Conservation (phyloP, 225 moss, liverwort and hornwort species). For the Straminergon stramineum region DNA sequence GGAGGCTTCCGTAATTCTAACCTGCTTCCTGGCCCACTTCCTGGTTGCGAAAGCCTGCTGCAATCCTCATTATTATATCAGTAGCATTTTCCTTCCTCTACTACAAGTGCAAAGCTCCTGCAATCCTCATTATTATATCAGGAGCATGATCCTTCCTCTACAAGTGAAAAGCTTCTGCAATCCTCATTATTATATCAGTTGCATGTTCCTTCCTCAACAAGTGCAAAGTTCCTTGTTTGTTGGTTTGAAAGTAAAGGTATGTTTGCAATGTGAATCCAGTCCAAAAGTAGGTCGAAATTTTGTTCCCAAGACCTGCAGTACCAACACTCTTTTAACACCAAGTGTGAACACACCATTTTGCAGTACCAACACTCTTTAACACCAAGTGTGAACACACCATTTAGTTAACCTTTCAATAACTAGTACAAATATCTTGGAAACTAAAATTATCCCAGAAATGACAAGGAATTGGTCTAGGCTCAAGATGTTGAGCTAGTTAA, state of each 20-base stretch:
- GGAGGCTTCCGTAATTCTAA: not conserved
- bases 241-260: not conserved
- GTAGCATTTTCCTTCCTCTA: not conserved
- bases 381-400: too few relatives aligned
- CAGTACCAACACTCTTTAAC: too few relatives aligned
- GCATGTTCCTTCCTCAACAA: not conserved
- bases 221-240: not conserved
- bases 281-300: too few relatives aligned
- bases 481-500: not conserved
- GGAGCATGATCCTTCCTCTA: not conserved
- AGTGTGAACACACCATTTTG: too few relatives aligned
- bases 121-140: not conserved
- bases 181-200: not conserved
- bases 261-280: too few relatives aligned
- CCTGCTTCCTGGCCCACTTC: not conserved
- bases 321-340: too few relatives aligned
- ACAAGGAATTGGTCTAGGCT: too few relatives aligned
- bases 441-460: accelerated
- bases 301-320: too few relatives aligned
- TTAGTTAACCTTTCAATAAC: too few relatives aligned
- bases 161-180: not conserved
- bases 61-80: not conserved
- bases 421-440: not conserved
- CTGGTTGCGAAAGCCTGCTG: not conserved
- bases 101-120: too few relatives aligned